These are phyloP conservation scores for Pseudoneurospora amorphoporcata DNA, from an alignment of 495 filamentous ascomycete genomes.

Conservation along the genomic window DNA sequence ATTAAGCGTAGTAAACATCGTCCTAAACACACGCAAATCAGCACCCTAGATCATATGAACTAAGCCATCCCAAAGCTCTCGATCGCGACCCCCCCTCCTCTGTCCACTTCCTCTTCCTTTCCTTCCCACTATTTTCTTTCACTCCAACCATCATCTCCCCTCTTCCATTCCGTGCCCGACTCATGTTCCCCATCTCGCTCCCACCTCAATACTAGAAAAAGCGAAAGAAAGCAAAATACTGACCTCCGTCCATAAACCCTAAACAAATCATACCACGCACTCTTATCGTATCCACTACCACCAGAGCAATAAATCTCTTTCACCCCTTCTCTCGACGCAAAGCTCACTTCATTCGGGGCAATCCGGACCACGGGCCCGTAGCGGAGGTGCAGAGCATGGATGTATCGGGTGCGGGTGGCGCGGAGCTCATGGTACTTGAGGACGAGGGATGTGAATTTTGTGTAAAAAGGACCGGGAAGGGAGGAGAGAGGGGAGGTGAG, in stretches of 20 bases:
- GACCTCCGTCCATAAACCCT: constrained; percentile 45
- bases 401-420: constrained; percentile 40
- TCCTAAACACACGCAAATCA: constrained; percentile 22
- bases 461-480: constrained; percentile 44
- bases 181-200: background rate
- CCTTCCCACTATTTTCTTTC: background rate
- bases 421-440: constrained; percentile 50
- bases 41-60: background rate
- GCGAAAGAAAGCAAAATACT: background rate
- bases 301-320: constrained; percentile 57
- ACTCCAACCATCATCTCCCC: background rate
- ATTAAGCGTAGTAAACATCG: constrained; percentile 51
- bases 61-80: background rate
- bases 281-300: constrained; percentile 60
- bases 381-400: constrained; percentile 43
- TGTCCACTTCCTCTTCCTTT: background rate
- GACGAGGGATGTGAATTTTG: constrained; percentile 40
- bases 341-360: constrained; percentile 51
- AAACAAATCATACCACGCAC: constrained; percentile 56
- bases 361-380: constrained; percentile 51
- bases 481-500: constrained; percentile 31
- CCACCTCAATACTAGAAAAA: background rate
- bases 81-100: background rate
- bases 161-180: background rate
- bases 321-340: constrained; percentile 45